phyloP scores from a whole-genome alignment of 768 basidiomycete species.

The Mycena sanguinolenta region DNA sequence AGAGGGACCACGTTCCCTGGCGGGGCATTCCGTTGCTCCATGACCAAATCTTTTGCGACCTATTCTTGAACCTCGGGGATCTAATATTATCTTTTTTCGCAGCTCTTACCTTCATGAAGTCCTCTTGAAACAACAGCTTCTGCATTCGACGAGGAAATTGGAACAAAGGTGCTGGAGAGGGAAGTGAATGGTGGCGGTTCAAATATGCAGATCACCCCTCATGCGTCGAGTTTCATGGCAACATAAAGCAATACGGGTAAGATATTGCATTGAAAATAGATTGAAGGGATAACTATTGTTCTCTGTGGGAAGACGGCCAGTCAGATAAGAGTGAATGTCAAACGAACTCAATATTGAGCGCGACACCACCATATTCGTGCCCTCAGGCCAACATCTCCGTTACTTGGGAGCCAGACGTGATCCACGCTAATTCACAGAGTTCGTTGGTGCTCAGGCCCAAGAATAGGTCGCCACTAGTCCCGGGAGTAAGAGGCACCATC shows the following conservation, averaged over 20 bases:
- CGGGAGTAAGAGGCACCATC: slow-evolving; percentile 65
- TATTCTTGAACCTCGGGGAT: slow-evolving; percentile 27
- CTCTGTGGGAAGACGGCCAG: slow-evolving; percentile 32
- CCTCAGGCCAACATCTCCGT: no score
- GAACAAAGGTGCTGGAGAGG: slow-evolving; percentile 71
- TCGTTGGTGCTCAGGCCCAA: slow-evolving; percentile 65
- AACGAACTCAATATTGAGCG: slow-evolving; percentile 70
- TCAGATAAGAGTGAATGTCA: background rate
- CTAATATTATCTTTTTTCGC: slow-evolving; percentile 69
- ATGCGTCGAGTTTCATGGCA: no score
- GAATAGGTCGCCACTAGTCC: slow-evolving; percentile 67
- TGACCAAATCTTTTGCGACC: slow-evolving; percentile 67
- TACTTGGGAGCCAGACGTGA: no score
- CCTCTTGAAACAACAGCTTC: slow-evolving; percentile 68
- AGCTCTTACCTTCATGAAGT: slow-evolving; percentile 73
- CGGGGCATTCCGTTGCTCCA: slow-evolving; percentile 66
- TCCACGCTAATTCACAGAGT: slow-evolving; percentile 56
- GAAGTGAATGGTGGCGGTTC: slow-evolving; percentile 72
- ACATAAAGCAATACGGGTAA: no score
- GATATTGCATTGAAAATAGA: slow-evolving; percentile 58
- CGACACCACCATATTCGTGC: slow-evolving; percentile 53
- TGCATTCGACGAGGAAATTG: slow-evolving; percentile 62
- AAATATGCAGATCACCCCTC: slow-evolving; percentile 17
- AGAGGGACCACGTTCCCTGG: slow-evolving; percentile 65
- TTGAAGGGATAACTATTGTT: slow-evolving; percentile 69